Conservation (phyloP, 805 yeast genomes). For the Cyberlindnera mycetangii region DNA sequence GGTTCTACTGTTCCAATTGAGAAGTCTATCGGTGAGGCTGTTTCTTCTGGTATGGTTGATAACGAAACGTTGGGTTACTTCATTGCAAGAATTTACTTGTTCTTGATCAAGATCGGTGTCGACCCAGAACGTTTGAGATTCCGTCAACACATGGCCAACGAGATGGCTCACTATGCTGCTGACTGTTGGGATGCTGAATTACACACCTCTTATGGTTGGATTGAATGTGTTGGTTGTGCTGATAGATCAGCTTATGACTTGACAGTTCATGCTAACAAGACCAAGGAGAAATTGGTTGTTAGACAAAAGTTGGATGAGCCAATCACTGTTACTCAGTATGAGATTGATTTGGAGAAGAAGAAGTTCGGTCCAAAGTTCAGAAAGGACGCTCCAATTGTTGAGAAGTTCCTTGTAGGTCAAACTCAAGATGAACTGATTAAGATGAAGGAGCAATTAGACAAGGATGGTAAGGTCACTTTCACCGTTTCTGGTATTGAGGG, state of each 20-base stretch:
- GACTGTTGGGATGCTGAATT: conserved; percentile 99
- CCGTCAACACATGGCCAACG: conserved; percentile 98
- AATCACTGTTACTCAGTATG: conserved; percentile 73
- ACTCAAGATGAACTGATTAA: conserved; percentile 83
- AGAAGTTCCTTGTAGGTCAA: conserved; percentile 69
- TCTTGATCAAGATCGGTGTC: conserved; percentile 86
- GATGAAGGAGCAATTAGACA: conserved; percentile 63
- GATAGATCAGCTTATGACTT: conserved; percentile 98
- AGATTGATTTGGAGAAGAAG: conserved; percentile 87
- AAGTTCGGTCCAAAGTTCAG: conserved; percentile 97
- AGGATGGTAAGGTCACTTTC: conserved; percentile 61
- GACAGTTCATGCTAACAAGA: conserved; percentile 90
- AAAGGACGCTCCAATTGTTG: conserved; percentile 93
- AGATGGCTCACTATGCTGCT: conserved; percentile 99
- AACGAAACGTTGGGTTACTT: conserved; percentile 97
- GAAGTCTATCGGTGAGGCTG: conserved; percentile 88
- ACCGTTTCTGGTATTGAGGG: conserved; percentile 59
- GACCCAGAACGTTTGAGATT: conserved; percentile 81
- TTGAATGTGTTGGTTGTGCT: conserved; percentile 99
- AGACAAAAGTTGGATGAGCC: conserved; percentile 89
- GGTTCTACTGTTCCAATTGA: conserved; percentile 71
- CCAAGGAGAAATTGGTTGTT: conserved; percentile 92
- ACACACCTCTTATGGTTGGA: conserved; percentile 96
- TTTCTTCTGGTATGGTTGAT: conserved; percentile 80
- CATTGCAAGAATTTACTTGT: conserved; percentile 86